Conservation (phyloP, 208 protist genomes). For the Acanthamoeba lenticulata region DNA sequence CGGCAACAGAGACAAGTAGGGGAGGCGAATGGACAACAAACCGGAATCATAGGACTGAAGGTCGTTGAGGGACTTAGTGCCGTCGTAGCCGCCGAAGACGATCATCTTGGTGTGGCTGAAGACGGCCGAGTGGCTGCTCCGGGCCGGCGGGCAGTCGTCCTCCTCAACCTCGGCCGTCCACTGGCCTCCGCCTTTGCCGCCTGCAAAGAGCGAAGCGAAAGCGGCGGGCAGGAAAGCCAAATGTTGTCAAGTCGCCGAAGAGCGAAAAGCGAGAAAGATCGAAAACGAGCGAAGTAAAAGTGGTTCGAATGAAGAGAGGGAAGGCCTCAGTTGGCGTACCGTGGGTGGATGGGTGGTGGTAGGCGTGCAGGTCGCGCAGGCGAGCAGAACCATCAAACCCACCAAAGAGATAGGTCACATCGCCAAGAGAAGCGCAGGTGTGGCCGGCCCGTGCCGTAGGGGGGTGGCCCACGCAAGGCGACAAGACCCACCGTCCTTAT, state of each 20-base stretch:
- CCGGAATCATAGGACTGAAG: slow-evolving; percentile 11
- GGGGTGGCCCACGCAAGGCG: not conserved
- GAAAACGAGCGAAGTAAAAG: not conserved
- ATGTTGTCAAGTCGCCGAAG: too few relatives aligned
- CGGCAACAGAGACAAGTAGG: not conserved
- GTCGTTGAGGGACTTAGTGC: slow-evolving; percentile 35
- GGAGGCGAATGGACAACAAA: not conserved
- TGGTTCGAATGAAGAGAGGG: not conserved
- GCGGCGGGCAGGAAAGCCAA: too few relatives aligned
- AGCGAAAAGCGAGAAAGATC: not conserved
- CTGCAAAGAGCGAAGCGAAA: not conserved
- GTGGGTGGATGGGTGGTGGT: not conserved
- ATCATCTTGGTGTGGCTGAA: slow-evolving; percentile 45
- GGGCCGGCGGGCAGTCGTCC: not conserved
- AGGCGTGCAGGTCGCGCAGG: slow-evolving; percentile 4
- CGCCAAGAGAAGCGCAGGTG: not conserved
- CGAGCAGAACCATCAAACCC: not conserved
- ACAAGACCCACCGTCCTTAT: not conserved
- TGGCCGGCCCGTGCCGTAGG: not conserved
- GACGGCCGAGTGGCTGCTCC: slow-evolving; percentile 59
- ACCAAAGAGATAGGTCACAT: slow-evolving; percentile 14
- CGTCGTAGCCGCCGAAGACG: slow-evolving; percentile 77
- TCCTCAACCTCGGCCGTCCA: not conserved
- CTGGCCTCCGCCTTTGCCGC: not conserved
- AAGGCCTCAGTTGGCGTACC: not conserved